These are phyloP conservation scores for Trypanosoma platydactyli DNA, from an alignment of 208 protist genomes.

Conservation along the genomic window DNA sequence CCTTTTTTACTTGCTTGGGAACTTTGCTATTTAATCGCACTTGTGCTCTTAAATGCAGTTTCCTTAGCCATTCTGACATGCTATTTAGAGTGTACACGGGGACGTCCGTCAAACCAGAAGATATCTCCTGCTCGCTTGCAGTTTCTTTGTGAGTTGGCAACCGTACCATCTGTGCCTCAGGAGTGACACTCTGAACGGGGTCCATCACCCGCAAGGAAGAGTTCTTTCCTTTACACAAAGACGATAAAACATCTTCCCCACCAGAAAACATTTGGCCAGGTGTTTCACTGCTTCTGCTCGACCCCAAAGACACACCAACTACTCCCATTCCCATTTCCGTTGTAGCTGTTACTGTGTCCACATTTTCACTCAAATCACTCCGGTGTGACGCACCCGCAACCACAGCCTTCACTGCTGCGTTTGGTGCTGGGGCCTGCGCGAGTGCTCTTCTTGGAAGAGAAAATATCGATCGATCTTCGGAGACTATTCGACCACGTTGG, in stretches of 20 bases:
- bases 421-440: not conserved
- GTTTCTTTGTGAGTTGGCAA: constrained; percentile 24
- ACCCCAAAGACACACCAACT: not conserved
- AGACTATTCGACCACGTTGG: not conserved
- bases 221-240: not conserved
- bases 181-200: not conserved
- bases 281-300: not conserved
- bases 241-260: not conserved
- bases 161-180: not conserved
- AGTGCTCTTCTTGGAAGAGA: not conserved
- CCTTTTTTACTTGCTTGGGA: not conserved
- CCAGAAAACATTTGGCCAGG: not conserved
- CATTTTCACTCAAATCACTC: not conserved
- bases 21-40: not conserved
- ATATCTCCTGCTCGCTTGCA: constrained; percentile 17
- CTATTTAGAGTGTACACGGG: constrained; percentile 25
- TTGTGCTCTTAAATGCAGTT: constrained; percentile 2
- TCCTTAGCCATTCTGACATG: constrained; percentile 14
- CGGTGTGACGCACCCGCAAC: not conserved
- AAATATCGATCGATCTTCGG: not conserved
- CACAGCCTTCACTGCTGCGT: not conserved
- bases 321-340: not conserved
- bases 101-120: constrained; percentile 20
- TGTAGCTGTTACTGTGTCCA: not conserved
- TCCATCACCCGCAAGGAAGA: not conserved